A percentile compares a stretch with the other conserved stretches of the same genome.
Conservation (phyloP, 345 rosid species). For the Lenwebbia sp. region DNA sequence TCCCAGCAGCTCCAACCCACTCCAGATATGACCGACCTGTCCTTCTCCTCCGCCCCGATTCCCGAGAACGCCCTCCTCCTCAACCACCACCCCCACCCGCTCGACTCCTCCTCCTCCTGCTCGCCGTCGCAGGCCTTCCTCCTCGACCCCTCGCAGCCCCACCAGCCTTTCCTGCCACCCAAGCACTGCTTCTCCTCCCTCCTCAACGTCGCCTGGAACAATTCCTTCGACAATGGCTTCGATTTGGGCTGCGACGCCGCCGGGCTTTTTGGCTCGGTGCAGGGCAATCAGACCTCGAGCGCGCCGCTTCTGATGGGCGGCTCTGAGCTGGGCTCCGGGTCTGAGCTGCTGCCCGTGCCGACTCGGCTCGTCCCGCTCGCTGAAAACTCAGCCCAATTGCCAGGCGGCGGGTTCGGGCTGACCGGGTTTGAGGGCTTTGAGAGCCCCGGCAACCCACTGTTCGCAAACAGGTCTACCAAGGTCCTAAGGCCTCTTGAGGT, state of each 20-base stretch:
- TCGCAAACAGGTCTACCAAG: constrained; percentile 1
- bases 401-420: constrained; percentile 3
- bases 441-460: constrained; percentile 14
- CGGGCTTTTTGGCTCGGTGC: constrained; percentile 29
- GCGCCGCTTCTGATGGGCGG: constrained; percentile 19
- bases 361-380: constrained; percentile 21
- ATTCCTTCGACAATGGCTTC: constrained; percentile 50
- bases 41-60: not conserved
- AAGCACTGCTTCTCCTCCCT: constrained; percentile 9
- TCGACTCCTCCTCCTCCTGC: constrained; percentile 10
- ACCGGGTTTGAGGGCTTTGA: constrained; percentile 44
- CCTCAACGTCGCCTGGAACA: constrained; percentile 18
- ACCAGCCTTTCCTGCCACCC: constrained; percentile 29
- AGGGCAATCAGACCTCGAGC: constrained; percentile 21
- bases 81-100: not conserved
- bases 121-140: constrained; percentile 52
- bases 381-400: constrained; percentile 13
- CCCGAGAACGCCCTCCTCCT: not conserved
- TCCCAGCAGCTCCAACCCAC: not conserved
- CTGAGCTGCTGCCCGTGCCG: constrained; percentile 17
- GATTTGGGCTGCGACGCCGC: constrained; percentile 45
- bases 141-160: constrained; percentile 39
- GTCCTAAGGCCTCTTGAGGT: constrained; percentile 40
- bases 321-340: constrained; percentile 27
- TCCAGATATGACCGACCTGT: not conserved